Conservation (phyloP, 257 asterid genomes). For the Rubia yunnanensis region DNA sequence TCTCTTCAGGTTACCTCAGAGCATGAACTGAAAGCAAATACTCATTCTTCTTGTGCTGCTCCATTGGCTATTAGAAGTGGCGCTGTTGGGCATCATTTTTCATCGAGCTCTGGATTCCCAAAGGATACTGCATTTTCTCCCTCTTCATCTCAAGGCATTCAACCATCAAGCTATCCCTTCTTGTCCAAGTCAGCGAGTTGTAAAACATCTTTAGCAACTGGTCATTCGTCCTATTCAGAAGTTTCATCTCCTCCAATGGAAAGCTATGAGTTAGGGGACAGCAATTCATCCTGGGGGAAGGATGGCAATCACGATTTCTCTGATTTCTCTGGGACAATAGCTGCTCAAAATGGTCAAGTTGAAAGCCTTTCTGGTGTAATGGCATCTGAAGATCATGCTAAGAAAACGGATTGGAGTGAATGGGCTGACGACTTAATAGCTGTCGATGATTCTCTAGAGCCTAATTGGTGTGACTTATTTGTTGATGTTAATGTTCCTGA, state of each 20-base stretch:
- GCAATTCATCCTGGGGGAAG: constrained; percentile 29
- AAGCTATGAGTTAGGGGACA: constrained; percentile 20
- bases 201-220: constrained; percentile 22
- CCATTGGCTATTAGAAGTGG: constrained; percentile 25
- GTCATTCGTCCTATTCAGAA: constrained; percentile 22
- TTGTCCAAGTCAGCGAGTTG: constrained; percentile 26
- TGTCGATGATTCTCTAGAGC: constrained; percentile 44
- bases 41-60: constrained; percentile 24
- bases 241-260: constrained; percentile 24
- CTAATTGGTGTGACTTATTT: constrained; percentile 55
- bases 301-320: constrained; percentile 32
- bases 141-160: constrained; percentile 23
- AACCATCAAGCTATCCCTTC: constrained; percentile 22
- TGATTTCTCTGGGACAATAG: constrained; percentile 25
- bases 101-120: constrained; percentile 31
- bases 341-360: constrained; percentile 30
- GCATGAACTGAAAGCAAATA: constrained; percentile 27
- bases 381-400: constrained; percentile 30
- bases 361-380: constrained; percentile 28
- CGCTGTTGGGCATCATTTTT: constrained; percentile 35
- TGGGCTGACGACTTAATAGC: constrained; percentile 63
- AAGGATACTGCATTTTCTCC: constrained; percentile 24
- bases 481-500: constrained; percentile 57
- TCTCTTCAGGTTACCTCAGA: constrained; percentile 39
- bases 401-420: constrained; percentile 53